These are phyloP conservation scores for Sarocladium kiliense DNA, from an alignment of 2,329 filamentous ascomycete genomes.

Conservation along the genomic window DNA sequence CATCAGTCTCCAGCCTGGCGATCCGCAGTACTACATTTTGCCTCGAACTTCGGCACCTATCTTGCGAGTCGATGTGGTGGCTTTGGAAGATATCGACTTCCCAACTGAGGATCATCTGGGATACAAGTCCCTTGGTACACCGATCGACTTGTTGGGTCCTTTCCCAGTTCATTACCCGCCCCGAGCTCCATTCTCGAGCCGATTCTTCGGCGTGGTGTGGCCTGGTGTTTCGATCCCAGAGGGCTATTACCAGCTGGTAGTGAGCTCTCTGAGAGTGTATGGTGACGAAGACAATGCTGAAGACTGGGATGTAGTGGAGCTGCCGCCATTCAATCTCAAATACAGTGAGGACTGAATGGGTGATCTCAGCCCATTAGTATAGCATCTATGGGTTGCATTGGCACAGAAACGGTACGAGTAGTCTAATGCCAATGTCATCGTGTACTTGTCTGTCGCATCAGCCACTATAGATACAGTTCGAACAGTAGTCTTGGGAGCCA, in stretches of 20 bases:
- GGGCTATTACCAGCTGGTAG: background rate
- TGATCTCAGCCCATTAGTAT: too few species aligned
- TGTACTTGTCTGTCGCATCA: too few species aligned
- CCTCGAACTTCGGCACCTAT: background rate
- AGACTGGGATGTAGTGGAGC: conserved; percentile 2
- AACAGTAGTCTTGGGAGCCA: too few species aligned
- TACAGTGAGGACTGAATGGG: background rate
- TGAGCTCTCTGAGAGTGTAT: background rate
- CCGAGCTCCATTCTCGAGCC: background rate
- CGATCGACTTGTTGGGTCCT: background rate
- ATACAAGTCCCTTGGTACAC: background rate
- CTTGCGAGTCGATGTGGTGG: background rate
- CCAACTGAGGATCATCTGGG: background rate
- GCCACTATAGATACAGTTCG: too few species aligned
- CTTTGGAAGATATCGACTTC: background rate
- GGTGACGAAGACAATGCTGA: background rate
- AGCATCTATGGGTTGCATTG: too few species aligned
- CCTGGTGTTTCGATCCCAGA: background rate
- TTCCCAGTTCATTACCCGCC: background rate
- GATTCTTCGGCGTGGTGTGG: background rate
- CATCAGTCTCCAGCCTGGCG: background rate
- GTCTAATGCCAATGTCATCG: too few species aligned
- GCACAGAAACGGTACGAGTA: too few species aligned
- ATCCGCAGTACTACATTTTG: background rate
- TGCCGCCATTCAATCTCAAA: background rate